Evolutionary conservation across 2,329 filamentous ascomycete species (phyloP).

Genomic region (Bimuria novae-zelandiae): DNA sequence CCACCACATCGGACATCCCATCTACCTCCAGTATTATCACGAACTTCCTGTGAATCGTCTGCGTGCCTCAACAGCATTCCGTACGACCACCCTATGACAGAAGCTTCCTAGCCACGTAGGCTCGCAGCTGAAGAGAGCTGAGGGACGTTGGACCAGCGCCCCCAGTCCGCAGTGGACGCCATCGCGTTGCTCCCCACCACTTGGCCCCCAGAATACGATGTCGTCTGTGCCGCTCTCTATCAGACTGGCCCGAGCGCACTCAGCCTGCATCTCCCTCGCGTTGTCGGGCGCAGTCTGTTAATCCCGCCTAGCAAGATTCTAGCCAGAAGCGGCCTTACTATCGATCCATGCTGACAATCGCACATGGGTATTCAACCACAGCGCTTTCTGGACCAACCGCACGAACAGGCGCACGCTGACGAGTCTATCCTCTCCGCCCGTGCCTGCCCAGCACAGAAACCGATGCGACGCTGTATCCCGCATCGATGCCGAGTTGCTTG

Average conservation of each 20-base stretch:
- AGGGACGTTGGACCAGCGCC: too few species aligned
- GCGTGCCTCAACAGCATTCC: conserved; percentile 4
- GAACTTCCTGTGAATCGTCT: conserved; percentile 16
- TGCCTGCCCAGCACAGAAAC: conserved; percentile 23
- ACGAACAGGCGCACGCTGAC: conserved; percentile 19
- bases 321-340: conserved; percentile 27
- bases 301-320: conserved; percentile 21
- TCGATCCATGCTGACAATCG: conserved; percentile 33
- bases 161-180: background rate
- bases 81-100: conserved; percentile 10
- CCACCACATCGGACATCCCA: too few species aligned
- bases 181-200: conserved; percentile 13
- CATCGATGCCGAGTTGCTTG: conserved; percentile 21
- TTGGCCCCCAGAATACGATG: conserved; percentile 22
- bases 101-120: background rate
- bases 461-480: conserved; percentile 30
- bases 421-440: conserved; percentile 14
- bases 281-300: conserved; percentile 27
- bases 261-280: conserved; percentile 10
- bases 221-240: conserved; percentile 19
- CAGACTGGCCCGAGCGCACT: conserved; percentile 18
- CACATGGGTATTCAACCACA: conserved; percentile 21
- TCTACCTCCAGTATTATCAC: background rate
- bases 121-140: too few species aligned
- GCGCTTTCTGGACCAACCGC: conserved; percentile 26